Percentiles rank a stretch among this genome's conserved stretches.
Conservation (phyloP, 2,329 filamentous ascomycete species). For the Ophiocordyceps unilateralis region DNA sequence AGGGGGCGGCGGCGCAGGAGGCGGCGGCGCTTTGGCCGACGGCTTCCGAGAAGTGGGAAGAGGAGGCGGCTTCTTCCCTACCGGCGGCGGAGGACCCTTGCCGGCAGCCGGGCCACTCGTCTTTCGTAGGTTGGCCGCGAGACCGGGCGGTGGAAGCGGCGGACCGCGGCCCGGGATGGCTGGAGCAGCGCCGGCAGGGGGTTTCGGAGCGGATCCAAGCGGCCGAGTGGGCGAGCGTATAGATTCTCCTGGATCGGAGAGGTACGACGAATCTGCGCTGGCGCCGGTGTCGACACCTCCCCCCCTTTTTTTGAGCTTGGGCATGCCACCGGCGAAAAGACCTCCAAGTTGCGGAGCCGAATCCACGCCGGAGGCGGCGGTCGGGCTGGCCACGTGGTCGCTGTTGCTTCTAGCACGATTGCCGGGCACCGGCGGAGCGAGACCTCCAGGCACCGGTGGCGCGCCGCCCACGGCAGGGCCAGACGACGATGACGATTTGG, state of each 20-base stretch:
- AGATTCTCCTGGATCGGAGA: slow-evolving; percentile 52
- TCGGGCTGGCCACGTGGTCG: slow-evolving; percentile 41
- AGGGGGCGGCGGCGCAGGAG: slow-evolving; percentile 17
- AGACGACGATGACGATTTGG: slow-evolving; percentile 18
- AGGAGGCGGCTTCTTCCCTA: slow-evolving; percentile 59
- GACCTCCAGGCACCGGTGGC: slow-evolving; percentile 54
- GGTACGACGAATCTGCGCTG: slow-evolving; percentile 46
- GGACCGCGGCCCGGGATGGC: slow-evolving; percentile 32
- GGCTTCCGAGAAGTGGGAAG: slow-evolving; percentile 44
- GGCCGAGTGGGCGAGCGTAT: slow-evolving; percentile 15
- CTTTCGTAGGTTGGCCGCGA: slow-evolving; percentile 37
- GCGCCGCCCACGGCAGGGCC: slow-evolving; percentile 54
- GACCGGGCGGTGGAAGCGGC: slow-evolving; percentile 24
- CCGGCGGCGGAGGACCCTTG: slow-evolving; percentile 50
- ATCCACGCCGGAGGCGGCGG: slow-evolving; percentile 26
- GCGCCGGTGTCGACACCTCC: slow-evolving; percentile 59
- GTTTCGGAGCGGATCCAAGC: slow-evolving; percentile 38
- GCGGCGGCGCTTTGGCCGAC: slow-evolving; percentile 18
- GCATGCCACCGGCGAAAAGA: slow-evolving; percentile 86
- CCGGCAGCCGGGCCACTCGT: slow-evolving; percentile 21
- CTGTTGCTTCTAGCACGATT: slow-evolving; percentile 72
- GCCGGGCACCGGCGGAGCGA: slow-evolving; percentile 55
- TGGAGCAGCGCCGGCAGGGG: slow-evolving; percentile 42
- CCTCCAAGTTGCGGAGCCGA: slow-evolving; percentile 68
- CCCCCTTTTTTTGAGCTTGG: slow-evolving; percentile 77